Evolutionary conservation across 129 eudicot species (phyloP).

Genomic region (Arctium lappa): DNA sequence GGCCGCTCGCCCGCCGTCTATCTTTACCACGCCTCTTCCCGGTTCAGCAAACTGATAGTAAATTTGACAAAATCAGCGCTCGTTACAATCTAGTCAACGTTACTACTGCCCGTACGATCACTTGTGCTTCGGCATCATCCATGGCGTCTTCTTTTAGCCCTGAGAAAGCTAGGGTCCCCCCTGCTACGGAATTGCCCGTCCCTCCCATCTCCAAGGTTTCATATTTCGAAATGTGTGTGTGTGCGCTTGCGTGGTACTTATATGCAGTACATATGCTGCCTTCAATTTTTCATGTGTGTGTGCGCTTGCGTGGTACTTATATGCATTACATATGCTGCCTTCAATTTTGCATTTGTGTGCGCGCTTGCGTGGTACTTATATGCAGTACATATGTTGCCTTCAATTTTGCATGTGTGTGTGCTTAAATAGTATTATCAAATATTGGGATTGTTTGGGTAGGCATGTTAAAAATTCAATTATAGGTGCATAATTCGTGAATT

Average conservation of each 20-base stretch:
- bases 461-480: background rate
- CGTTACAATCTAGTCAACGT: background rate
- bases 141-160: conserved; percentile 73
- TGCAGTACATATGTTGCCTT: too few species aligned
- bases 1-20: conserved; percentile 7
- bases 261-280: too few species aligned
- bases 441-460: background rate
- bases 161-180: conserved; percentile 86
- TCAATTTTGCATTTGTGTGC: too few species aligned
- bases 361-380: background rate
- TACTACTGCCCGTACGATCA: conserved; percentile 8
- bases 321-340: too few species aligned
- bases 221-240: background rate
- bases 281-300: too few species aligned
- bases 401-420: background rate
- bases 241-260: background rate
- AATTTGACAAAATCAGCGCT: background rate
- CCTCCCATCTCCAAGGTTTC: conserved; percentile 81
- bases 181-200: conserved; percentile 51
- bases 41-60: background rate
- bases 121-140: conserved; percentile 36
- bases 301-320: too few species aligned
- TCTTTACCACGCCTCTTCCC: background rate
- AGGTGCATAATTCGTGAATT: background rate
- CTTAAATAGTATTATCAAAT: background rate